Percentiles rank a stretch among this genome's conserved stretches.
phyloP scores from a whole-genome alignment of 1,284 basidiomycete species.

The Moesziomyces globuligerus region DNA sequence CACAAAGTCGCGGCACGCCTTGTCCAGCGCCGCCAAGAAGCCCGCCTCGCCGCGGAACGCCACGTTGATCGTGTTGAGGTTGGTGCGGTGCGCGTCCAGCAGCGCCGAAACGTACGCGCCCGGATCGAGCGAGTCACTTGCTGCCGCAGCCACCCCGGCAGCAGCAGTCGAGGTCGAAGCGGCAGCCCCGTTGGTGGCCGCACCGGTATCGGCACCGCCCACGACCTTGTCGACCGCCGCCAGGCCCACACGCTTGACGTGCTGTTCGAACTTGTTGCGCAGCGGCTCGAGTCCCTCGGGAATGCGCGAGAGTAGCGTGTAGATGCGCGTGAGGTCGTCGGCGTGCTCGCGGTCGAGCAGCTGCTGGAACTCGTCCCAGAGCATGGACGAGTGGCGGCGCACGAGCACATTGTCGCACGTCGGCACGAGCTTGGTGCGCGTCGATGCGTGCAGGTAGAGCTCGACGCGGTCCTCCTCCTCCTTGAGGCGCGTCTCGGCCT shows the following conservation, averaged over 20 bases:
- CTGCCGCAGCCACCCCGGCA: slow-evolving; percentile 67
- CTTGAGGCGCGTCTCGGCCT: slow-evolving; percentile 88
- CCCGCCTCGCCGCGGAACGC: slow-evolving; percentile 94
- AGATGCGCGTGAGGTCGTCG: slow-evolving; percentile 86
- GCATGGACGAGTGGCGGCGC: slow-evolving; percentile 82
- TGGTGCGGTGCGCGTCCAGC: slow-evolving; percentile 90
- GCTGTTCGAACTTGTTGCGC: slow-evolving; percentile 90
- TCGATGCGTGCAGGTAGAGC: slow-evolving; percentile 83
- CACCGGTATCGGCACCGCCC: slow-evolving; percentile 66
- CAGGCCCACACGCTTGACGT: slow-evolving; percentile 90
- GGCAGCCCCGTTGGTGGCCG: slow-evolving; percentile 66
- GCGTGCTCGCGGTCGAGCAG: slow-evolving; percentile 92
- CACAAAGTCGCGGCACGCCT: slow-evolving; percentile 93
- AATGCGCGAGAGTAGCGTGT: slow-evolving; percentile 88
- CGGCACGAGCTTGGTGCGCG: slow-evolving; percentile 74
- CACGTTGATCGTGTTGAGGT: slow-evolving; percentile 86
- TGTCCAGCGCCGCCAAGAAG: slow-evolving; percentile 91
- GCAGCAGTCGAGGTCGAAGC: slow-evolving; percentile 66
- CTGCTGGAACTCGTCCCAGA: slow-evolving; percentile 95
- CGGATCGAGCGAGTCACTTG: slow-evolving; percentile 72
- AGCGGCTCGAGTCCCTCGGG: slow-evolving; percentile 90
- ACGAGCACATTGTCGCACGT: slow-evolving; percentile 95
- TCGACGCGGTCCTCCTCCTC: slow-evolving; percentile 97
- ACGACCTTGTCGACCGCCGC: slow-evolving; percentile 84
- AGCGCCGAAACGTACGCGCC: slow-evolving; percentile 94